Evolutionary conservation across 2,329 filamentous ascomycete species (phyloP).

Genomic region (Passalora sequoiae): DNA sequence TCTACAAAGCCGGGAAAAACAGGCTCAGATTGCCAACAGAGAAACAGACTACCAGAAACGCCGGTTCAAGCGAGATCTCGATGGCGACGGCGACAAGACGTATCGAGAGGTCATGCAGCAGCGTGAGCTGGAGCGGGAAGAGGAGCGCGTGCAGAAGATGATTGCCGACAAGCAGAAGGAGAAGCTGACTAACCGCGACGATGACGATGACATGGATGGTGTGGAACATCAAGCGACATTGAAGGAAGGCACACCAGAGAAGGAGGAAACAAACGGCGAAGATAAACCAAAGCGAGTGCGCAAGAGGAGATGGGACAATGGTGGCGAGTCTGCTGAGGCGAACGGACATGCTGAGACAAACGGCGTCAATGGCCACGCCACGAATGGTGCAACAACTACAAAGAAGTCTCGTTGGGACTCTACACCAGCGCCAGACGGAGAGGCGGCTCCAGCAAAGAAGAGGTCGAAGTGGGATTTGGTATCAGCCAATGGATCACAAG

Average conservation of each 20-base stretch:
- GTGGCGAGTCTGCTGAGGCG: constrained; percentile 32
- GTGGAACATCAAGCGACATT: constrained; percentile 65
- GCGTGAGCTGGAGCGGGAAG: constrained; percentile 87
- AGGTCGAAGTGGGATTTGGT: constrained; percentile 91
- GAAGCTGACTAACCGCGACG: constrained; percentile 64
- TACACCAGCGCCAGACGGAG: constrained; percentile 50
- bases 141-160: constrained; percentile 74
- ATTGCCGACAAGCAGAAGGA: constrained; percentile 70
- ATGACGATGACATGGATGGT: constrained; percentile 60
- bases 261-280: constrained; percentile 54
- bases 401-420: constrained; percentile 89
- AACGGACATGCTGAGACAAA: constrained; percentile 17
- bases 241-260: constrained; percentile 50
- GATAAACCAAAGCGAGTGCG: constrained; percentile 64
- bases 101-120: constrained; percentile 89
- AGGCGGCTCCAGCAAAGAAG: constrained; percentile 59
- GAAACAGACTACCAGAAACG: constrained; percentile 98
- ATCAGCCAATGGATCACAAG: constrained; percentile 63
- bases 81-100: constrained; percentile 63
- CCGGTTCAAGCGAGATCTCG: constrained; percentile 80
- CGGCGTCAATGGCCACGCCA: constrained; percentile 1
- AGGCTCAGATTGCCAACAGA: constrained; percentile 82
- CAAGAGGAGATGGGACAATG: constrained; percentile 90
- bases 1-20: constrained; percentile 77
- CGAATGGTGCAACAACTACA: constrained; percentile 19